Conservation (phyloP, 306 rosid genomes). For the Myrica gale region DNA sequence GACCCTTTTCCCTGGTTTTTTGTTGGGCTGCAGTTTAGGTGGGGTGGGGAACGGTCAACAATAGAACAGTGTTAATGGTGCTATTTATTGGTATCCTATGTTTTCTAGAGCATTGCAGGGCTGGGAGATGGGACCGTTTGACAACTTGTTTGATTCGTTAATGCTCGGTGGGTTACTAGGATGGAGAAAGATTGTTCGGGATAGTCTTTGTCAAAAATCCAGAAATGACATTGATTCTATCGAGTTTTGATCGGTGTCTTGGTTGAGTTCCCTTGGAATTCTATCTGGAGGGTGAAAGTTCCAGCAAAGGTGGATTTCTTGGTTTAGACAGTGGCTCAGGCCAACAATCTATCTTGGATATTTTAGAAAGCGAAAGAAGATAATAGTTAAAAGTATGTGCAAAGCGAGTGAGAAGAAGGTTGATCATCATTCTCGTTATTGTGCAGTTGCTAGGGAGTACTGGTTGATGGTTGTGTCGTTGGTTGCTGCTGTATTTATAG, state of each 20-base stretch:
- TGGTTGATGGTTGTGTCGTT: background rate
- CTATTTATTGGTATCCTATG: background rate
- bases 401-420: background rate
- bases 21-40: background rate
- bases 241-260: background rate
- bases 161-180: background rate
- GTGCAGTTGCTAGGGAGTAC: background rate
- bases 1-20: background rate
- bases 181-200: background rate
- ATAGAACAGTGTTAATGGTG: background rate
- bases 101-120: background rate
- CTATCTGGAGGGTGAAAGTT: background rate
- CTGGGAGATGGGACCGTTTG: background rate
- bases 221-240: background rate
- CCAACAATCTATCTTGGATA: no score
- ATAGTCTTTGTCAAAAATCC: background rate
- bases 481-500: background rate
- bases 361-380: background rate
- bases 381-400: background rate
- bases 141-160: background rate
- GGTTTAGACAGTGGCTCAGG: background rate
- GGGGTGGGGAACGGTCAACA: background rate
- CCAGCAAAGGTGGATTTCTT: background rate
- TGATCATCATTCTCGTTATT: background rate
- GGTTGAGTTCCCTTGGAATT: background rate